These are phyloP conservation scores for Tetrahymena borealis DNA, from an alignment of 73 alveolate species.

Conservation along the genomic window DNA sequence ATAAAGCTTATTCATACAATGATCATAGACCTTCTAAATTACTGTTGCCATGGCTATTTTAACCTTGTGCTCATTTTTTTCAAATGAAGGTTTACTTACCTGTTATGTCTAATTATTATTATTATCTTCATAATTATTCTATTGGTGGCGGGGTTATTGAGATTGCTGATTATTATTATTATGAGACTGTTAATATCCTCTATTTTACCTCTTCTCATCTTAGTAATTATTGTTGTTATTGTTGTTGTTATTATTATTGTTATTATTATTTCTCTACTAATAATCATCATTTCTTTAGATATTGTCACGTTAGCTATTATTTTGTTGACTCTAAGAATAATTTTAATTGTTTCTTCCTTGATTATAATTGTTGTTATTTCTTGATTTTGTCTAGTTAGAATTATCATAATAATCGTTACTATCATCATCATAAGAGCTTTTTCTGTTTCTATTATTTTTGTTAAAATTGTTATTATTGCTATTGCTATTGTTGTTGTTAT, in stretches of 20 bases:
- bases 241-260: not conserved
- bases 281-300: not conserved
- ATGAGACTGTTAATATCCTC: not conserved
- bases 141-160: not conserved
- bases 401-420: too few species aligned
- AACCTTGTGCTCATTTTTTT: not conserved
- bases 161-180: too few species aligned
- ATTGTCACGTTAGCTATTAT: not conserved
- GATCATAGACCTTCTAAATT: not conserved
- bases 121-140: not conserved
- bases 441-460: not conserved
- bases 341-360: not conserved
- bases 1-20: not conserved
- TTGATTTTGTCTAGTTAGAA: too few species aligned
- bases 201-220: not conserved
- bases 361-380: not conserved
- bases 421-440: not conserved
- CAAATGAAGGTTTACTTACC: not conserved
- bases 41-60: not conserved
- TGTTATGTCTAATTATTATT: not conserved
- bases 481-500: not conserved
- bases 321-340: not conserved
- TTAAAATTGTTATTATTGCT: not conserved
- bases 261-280: not conserved
- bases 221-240: not conserved